Evolutionary conservation across 495 filamentous ascomycete genomes (phyloP).

Genomic region (Podospora bellae-mahoneyi): DNA sequence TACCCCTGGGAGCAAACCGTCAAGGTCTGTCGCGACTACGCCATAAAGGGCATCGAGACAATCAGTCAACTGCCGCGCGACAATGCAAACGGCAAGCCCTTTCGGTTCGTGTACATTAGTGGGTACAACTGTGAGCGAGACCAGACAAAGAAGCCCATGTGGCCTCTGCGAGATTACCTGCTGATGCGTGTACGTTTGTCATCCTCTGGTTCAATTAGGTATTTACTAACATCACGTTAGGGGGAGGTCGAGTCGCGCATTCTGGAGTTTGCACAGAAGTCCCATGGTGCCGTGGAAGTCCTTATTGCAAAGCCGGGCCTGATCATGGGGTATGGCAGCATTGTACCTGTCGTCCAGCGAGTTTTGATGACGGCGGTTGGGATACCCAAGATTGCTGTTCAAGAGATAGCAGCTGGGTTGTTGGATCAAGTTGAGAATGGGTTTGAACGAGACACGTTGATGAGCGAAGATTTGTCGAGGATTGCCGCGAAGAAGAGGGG

Average conservation of each 20-base stretch:
- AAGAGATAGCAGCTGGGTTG: constrained; percentile 44
- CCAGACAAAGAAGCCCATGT: constrained; percentile 34
- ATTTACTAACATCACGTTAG: neutral
- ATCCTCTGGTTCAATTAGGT: neutral
- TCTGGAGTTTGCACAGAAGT: constrained; percentile 35
- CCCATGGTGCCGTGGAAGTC: constrained; percentile 32
- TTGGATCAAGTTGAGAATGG: constrained; percentile 43
- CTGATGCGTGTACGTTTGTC: constrained; percentile 32
- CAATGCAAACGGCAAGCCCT: constrained; percentile 17
- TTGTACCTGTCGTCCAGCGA: neutral
- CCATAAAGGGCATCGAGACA: constrained; percentile 39
- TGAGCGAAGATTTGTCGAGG: constrained; percentile 44
- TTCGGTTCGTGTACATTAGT: constrained; percentile 51
- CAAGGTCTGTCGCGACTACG: constrained; percentile 45
- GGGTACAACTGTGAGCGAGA: constrained; percentile 40
- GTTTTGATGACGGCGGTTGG: constrained; percentile 15
- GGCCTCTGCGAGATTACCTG: constrained; percentile 37
- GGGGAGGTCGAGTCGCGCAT: constrained; percentile 45
- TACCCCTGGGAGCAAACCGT: constrained; percentile 38
- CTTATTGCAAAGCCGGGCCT: constrained; percentile 45
- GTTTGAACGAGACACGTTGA: constrained; percentile 47
- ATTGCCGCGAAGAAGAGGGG: constrained; percentile 18
- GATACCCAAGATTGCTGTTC: constrained; percentile 39
- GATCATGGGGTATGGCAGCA: constrained; percentile 27
- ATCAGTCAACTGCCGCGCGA: constrained; percentile 27